Evolutionary conservation across 2,329 filamentous ascomycete genomes (phyloP), one percentile per base, ranked within the genome.

Genomic region (Colletotrichum trifolii): DNA sequence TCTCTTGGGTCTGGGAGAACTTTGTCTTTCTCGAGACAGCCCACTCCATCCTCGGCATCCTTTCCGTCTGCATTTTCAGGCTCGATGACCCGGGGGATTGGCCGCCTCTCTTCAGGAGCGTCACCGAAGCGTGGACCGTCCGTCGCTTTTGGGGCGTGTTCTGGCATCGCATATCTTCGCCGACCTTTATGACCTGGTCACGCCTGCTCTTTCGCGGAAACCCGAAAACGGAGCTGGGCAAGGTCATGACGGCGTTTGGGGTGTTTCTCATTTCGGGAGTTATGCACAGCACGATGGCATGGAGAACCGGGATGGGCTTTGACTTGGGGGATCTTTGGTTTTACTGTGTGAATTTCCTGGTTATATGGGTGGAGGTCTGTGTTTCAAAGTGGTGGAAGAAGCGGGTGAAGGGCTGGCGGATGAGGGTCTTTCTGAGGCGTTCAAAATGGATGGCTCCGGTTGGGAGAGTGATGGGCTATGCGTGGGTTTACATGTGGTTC

Each of bases 201-300:
- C 40, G 13, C 4, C 15, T 39, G 25, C 6, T 62, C 10, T 6
- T 47, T 8, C 35, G 62, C 3, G 40, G 13, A 7, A 46, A 36
- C 36, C 6, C 2, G 34, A 39, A 42, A 42, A 7, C 46, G 13
- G 10, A 36, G 8, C 6, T 46, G 1, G 34, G 17, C 7, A 66
- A 66, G 6, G 35, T 50, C 8, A 2, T 42, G n/a, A 47, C 62
- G 0, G 54, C 64, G 1, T 49, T 59, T 13, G 50, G 45, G 12
- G 53, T 53, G 35, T 64, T 63, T 33, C n/a, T 40, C 15, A 15
- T 76, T 63, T 82, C 77, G 0, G 83, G 82, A 0, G 76, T 80
- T 12, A 84, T 75, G 69, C 85, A 84, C 9, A 84, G 78, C 2
- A 73, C 61, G 10, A 54, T 57, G n/a, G 54, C 54, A 3, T 67